Evolutionary conservation across 2,329 filamentous ascomycete genomes (phyloP), one percentile per base, ranked within the genome.

Genomic region (Beauveria varroae): DNA sequence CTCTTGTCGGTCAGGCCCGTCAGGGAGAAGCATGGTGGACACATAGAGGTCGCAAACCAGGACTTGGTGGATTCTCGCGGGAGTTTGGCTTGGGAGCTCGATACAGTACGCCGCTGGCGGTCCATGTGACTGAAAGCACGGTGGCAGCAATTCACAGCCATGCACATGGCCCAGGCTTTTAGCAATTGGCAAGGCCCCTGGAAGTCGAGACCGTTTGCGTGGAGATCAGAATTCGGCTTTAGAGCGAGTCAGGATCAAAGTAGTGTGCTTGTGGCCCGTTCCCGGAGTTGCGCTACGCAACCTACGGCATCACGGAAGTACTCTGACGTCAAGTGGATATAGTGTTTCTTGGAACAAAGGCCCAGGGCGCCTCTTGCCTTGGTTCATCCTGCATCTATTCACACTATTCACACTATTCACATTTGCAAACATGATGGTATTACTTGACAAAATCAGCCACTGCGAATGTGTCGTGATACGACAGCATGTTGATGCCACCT

Each of bases 321-420:
- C 37, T 30, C 47, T 59, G 57, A 59, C 57, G 57, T 59, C 57
- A 59, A 59, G 57, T 59, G 57, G 57, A n/a, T 57, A 57, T 12
- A 44, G 34, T 34, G n/a, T 10, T 44, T 44, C 47, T 59, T 52
- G 57, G 47, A 50, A 52, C 57, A 44, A 59, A 47, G 20, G 22
- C n/a, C 10, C 37, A 18, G 30, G 37, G 40, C 18, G 18, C 47
- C 20, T 3, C 43, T 37, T 16, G 55, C 46, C 46, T 57, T 57
- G 55, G 46, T 57, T 57, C 18, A 5, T 41, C 10, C 34, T 57
- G 55, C 44, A 14, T 34, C 10, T 34, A 12, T 34, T 34, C 30
- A 34, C 12, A 10, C 30, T 34, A 34, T 34, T 34, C 30, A 34
- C 2, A 5, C 34, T 37, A 37, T 37, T 37, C 12, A 37, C 16